Base-by-base conservation (phyloP, 2,329 filamentous ascomycete genomes). In the Periglandula ipomoeae region DNA sequence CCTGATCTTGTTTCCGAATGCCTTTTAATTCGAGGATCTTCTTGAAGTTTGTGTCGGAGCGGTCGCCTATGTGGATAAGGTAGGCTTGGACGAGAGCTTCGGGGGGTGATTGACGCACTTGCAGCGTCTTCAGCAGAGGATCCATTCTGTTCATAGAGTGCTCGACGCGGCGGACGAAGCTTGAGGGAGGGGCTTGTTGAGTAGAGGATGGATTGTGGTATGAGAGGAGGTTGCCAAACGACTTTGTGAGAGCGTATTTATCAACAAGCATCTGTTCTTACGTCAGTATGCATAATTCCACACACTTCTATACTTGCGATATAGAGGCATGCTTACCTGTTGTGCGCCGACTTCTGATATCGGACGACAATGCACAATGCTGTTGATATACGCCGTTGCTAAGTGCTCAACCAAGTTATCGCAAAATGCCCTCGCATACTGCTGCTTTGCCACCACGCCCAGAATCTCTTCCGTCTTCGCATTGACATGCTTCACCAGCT, bases 1-100 rank as follows among this genome's bases (percentile, higher is more conserved):
- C 70, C 60, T 96, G 87, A 52, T 98, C 93, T 52, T 79, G 74
- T 61, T 89, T 91, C 53, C 85, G 80, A 51, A 98, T 85, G 42
- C 93, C 93, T 67, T 98, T 98, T 54, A 98, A 77, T 45, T 98
- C 93, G 41, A 98, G 81, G 51, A 98, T 86, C 70, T 96, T 97
- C 62, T 84, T 84, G 78, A 98, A 98, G 69, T 98, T 98, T 59
- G 81, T 79, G 63, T 97, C 93, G 54, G 86, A 95, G 49, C 87
- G 84, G 72, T 98, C 93, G 56, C 82, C 89, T 55, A 98, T 93
- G 69, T 97, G 93, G 65, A 97, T 95, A 30, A 98, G 82, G 65
- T 98, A 98, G 30, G 93, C 93, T 70, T 97, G 91, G 0, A 98
- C 90, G 3, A 98, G 79, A 2, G 88, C 91, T 71, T 98, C 93